Percentiles rank a stretch among this genome's conserved stretches.
phyloP scores from a whole-genome alignment of 148 eudicot species.

The Persicaria maculosa region DNA sequence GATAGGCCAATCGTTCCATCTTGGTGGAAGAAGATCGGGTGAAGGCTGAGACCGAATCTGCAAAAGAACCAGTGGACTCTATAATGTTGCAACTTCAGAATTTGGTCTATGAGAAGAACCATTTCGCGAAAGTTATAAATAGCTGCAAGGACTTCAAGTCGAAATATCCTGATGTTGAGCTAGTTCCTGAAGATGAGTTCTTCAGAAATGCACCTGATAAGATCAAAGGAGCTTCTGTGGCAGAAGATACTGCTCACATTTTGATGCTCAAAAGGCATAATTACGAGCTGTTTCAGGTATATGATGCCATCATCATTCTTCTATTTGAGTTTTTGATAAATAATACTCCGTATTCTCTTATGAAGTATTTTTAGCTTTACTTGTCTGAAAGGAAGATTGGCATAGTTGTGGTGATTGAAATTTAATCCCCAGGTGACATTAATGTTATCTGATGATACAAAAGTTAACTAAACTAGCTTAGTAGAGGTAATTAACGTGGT shows the following conservation, averaged over 20 bases:
- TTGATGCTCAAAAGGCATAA: constrained; percentile 92
- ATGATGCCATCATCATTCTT: background rate
- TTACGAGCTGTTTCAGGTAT: constrained; percentile 82
- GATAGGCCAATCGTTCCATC: constrained; percentile 81
- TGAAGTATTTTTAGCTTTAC: background rate
- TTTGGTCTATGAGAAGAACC: constrained; percentile 93
- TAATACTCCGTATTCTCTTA: background rate
- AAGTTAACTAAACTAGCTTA: background rate
- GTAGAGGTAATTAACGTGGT: background rate
- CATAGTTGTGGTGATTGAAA: background rate
- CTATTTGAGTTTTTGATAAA: background rate
- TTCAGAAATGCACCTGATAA: constrained; percentile 73
- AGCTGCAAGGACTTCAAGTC: constrained; percentile 95
- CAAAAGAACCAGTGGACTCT: constrained; percentile 88
- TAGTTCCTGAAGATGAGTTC: constrained; percentile 84
- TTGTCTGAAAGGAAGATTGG: constrained; percentile 1
- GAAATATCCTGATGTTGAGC: constrained; percentile 87
- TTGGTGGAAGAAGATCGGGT: constrained; percentile 83
- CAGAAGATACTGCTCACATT: constrained; percentile 62
- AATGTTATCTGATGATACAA: background rate
- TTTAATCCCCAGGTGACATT: background rate
- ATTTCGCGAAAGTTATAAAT: constrained; percentile 84
- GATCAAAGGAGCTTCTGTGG: constrained; percentile 45
- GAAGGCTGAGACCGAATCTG: constrained; percentile 79
- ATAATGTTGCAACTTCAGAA: constrained; percentile 89